A percentile compares a stretch with the other conserved stretches of the same genome.
Evolutionary conservation across 2,329 filamentous ascomycete genomes (phyloP).

Genomic region (Hypoxylon rubiginosum): DNA sequence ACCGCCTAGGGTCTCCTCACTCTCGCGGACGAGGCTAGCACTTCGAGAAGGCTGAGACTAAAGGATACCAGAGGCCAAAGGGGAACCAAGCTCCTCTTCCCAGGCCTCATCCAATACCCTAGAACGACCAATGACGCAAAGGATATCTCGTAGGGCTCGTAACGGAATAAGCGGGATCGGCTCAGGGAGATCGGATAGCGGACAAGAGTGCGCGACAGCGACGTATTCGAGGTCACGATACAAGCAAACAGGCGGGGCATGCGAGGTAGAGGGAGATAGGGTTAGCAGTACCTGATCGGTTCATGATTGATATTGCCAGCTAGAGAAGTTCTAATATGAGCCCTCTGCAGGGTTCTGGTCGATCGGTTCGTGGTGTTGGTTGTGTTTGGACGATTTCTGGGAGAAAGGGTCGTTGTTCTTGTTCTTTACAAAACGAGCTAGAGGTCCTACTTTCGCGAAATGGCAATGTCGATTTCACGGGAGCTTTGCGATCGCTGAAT

Average conservation of each 20-base stretch:
- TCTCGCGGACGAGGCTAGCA: slow-evolving; percentile 30
- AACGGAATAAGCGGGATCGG: slow-evolving; percentile 24
- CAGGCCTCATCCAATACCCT: slow-evolving; percentile 14
- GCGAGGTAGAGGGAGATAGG: slow-evolving; percentile 47
- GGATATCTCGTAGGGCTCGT: slow-evolving; percentile 29
- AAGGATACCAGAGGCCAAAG: background rate
- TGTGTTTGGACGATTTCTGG: slow-evolving; percentile 17
- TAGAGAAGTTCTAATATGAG: slow-evolving; percentile 18
- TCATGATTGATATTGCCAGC: slow-evolving; percentile 61
- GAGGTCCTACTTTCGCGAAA: slow-evolving; percentile 37
- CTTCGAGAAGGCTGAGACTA: slow-evolving; percentile 35
- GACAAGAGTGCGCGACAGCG: slow-evolving; percentile 43
- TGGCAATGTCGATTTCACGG: slow-evolving; percentile 27
- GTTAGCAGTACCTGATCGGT: slow-evolving; percentile 68
- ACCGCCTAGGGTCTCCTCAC: slow-evolving; percentile 19
- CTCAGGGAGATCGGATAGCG: slow-evolving; percentile 27
- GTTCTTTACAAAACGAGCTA: slow-evolving; percentile 4
- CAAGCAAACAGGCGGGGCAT: slow-evolving; percentile 50
- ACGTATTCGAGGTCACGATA: slow-evolving; percentile 41
- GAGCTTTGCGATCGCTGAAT: slow-evolving; percentile 44
- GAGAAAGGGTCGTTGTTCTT: slow-evolving; percentile 13
- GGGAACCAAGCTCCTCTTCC: background rate
- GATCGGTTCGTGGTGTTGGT: slow-evolving; percentile 18
- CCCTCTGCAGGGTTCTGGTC: slow-evolving; percentile 15
- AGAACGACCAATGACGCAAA: slow-evolving; percentile 21